These are phyloP conservation scores for Diaporthe humulicola DNA, from an alignment of 2,329 filamentous ascomycete genomes.

Conservation along the genomic window DNA sequence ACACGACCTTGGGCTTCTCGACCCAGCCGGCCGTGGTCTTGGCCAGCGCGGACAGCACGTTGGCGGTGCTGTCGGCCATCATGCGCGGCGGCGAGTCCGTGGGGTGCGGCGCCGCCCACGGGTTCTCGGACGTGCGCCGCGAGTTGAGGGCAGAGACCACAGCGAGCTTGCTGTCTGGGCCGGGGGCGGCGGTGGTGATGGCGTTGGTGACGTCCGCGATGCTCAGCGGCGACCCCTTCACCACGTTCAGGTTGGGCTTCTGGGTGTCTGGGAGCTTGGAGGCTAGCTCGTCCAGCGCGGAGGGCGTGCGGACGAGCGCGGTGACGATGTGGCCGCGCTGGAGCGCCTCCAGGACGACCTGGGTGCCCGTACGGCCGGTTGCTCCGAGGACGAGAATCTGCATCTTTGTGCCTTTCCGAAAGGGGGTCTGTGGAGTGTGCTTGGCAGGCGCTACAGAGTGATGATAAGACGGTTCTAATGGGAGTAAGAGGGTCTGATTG, in stretches of 20 bases:
- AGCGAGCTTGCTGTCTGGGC: neutral
- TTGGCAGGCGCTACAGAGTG: too few relatives aligned
- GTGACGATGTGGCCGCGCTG: conserved; percentile 54
- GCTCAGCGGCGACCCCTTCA: conserved; percentile 7
- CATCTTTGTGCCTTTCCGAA: conserved; percentile 43
- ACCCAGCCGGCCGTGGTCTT: neutral
- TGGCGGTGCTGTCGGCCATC: conserved; percentile 26
- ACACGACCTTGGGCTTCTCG: conserved; percentile 19
- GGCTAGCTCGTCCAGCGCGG: conserved; percentile 44
- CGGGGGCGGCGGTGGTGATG: neutral
- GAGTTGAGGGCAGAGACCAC: conserved; percentile 16
- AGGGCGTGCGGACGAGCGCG: conserved; percentile 51
- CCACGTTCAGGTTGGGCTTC: neutral
- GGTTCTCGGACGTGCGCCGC: conserved; percentile 25
- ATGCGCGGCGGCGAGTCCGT: conserved; percentile 21
- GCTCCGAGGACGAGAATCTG: conserved; percentile 58
- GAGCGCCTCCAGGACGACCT: conserved; percentile 56
- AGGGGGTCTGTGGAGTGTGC: neutral
- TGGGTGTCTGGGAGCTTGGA: conserved; percentile 35
- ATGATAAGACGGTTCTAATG: neutral
- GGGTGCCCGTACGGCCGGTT: conserved; percentile 57
- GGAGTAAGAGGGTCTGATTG: neutral
- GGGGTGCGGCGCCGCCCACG: conserved; percentile 9
- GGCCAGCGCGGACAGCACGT: neutral
- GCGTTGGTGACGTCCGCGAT: neutral